phyloP scores from a whole-genome alignment of 169 alveolate species.

The Cryptosporidium baileyi region DNA sequence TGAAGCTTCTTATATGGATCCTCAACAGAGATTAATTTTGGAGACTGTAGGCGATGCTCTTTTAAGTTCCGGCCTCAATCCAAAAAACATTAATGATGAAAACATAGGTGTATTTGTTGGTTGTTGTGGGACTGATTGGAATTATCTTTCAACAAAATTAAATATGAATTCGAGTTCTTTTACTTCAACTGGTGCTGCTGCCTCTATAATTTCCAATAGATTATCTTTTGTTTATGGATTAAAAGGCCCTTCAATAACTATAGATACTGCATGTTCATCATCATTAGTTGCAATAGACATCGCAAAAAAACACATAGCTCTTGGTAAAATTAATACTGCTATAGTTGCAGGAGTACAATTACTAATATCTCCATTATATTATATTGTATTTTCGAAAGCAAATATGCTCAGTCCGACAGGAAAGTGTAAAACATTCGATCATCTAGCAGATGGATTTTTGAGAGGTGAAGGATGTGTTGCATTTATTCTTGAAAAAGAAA shows the following conservation, averaged over 20 bases:
- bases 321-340: conserved; percentile 59
- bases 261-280: conserved; percentile 82
- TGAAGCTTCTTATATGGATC: conserved; percentile 74
- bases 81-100: conserved; percentile 30
- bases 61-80: conserved; percentile 13
- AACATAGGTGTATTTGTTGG: conserved; percentile 75
- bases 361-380: conserved; percentile 42
- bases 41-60: conserved; percentile 67
- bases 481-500: conserved; percentile 36
- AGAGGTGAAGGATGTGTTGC: conserved; percentile 81
- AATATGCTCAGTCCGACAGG: conserved; percentile 77
- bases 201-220: conserved; percentile 75
- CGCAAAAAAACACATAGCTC: conserved; percentile 57
- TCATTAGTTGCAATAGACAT: conserved; percentile 77
- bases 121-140: conserved; percentile 78
- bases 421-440: conserved; percentile 79
- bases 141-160: conserved; percentile 56
- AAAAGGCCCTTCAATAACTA: conserved; percentile 77
- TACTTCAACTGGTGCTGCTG: conserved; percentile 71
- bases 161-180: conserved; percentile 49
- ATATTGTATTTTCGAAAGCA: conserved; percentile 63
- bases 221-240: conserved; percentile 71
- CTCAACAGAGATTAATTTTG: conserved; percentile 77
- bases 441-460: conserved; percentile 78
- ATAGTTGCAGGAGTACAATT: conserved; percentile 63